A percentile compares a stretch with the other conserved stretches of the same genome.
These are phyloP conservation scores for Pyrenula aspistea DNA, from an alignment of 495 filamentous ascomycete species.

Conservation along the genomic window DNA sequence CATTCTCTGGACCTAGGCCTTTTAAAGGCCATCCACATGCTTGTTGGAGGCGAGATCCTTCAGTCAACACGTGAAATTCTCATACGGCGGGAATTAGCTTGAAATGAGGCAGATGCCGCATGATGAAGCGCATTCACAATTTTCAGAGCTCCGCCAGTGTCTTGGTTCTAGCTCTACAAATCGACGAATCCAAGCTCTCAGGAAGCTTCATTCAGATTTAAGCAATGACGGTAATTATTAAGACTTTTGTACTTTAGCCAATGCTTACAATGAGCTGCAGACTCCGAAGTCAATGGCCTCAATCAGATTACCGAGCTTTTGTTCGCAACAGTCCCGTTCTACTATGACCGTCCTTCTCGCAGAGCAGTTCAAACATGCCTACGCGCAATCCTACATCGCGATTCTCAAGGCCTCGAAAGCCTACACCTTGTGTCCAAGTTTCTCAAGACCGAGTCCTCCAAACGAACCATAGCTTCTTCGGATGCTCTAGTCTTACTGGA, in stretches of 20 bases:
- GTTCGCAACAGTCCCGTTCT: slow-evolving; percentile 77
- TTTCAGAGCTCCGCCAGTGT: slow-evolving; percentile 1
- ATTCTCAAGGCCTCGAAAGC: slow-evolving; percentile 31
- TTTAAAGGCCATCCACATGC: not conserved
- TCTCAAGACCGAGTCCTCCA: slow-evolving; percentile 52
- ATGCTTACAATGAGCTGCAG: no score
- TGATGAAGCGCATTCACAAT: not conserved
- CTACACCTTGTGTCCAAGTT: slow-evolving; percentile 48
- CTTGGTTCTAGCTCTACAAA: slow-evolving; percentile 32
- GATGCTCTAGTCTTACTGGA: slow-evolving; percentile 83
- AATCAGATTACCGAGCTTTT: slow-evolving; percentile 32
- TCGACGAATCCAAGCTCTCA: slow-evolving; percentile 28
- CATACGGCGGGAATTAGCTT: not conserved
- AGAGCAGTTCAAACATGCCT: slow-evolving; percentile 70
- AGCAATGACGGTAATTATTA: slow-evolving; percentile 27
- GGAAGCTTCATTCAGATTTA: slow-evolving; percentile 28
- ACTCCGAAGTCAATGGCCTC: not conserved
- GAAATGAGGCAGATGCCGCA: not conserved
- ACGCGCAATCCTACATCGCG: slow-evolving; percentile 41
- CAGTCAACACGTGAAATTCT: not conserved
- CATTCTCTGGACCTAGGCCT: no score
- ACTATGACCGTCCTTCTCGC: slow-evolving; percentile 73
- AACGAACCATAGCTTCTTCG: slow-evolving; percentile 58
- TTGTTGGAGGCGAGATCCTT: not conserved
- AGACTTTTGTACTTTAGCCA: no score